These are phyloP conservation scores for Beauveria asiatica DNA, from an alignment of 2,329 filamentous ascomycete species.

Conservation along the genomic window DNA sequence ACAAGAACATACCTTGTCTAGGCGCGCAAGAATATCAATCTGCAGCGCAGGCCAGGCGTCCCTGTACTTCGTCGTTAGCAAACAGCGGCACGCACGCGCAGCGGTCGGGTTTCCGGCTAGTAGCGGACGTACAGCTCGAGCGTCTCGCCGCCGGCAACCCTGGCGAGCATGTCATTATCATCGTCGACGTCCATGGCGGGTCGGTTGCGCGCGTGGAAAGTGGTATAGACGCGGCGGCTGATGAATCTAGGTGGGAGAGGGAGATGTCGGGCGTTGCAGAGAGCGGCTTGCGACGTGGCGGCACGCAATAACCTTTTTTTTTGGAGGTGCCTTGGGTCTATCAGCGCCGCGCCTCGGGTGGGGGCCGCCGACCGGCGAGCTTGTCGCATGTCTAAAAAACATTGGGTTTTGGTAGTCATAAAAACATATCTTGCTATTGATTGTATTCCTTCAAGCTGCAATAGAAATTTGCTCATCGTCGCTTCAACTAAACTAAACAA, in stretches of 20 bases:
- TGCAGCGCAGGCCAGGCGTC: conserved; percentile 61
- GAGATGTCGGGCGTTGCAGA: background rate
- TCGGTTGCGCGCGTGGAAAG: conserved; percentile 13
- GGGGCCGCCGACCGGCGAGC: too few species aligned
- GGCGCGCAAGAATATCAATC: conserved; percentile 54
- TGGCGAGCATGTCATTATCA: conserved; percentile 40
- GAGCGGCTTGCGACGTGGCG: background rate
- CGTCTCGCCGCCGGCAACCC: conserved; percentile 40
- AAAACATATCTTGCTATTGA: too few species aligned
- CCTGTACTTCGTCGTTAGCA: conserved; percentile 32
- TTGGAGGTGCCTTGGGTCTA: too few species aligned
- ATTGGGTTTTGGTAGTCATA: too few species aligned
- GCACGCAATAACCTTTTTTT: conserved; percentile 1
- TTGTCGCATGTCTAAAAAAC: too few species aligned
- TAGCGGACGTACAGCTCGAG: conserved; percentile 45
- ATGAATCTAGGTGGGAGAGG: background rate
- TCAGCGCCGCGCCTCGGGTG: too few species aligned
- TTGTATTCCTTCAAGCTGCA: too few species aligned
- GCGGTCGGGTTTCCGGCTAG: background rate
- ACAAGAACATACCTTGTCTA: conserved; percentile 48
- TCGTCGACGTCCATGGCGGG: conserved; percentile 45
- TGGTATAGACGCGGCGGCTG: background rate
- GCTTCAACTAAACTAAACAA: too few species aligned
- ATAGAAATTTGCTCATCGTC: too few species aligned
- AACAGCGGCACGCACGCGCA: background rate